A percentile compares a stretch with the other conserved stretches of the same genome.
These are phyloP conservation scores for Neoboletus brunneissimus DNA, from an alignment of 768 basidiomycete genomes.

Conservation along the genomic window DNA sequence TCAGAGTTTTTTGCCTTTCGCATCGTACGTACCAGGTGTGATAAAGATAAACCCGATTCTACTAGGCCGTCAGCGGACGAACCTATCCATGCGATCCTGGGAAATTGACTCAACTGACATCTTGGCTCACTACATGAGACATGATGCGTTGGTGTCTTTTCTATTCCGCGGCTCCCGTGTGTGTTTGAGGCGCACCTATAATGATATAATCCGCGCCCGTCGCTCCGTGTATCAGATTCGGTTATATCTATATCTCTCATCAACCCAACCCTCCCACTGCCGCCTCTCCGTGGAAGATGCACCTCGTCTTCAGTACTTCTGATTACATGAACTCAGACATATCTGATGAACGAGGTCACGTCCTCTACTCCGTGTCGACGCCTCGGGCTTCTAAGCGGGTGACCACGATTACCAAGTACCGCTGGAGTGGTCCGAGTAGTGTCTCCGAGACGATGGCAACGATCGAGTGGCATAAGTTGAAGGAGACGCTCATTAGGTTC, in stretches of 20 bases:
- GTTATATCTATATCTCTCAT: neutral
- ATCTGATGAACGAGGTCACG: constrained; percentile 16
- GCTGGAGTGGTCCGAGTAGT: constrained; percentile 18
- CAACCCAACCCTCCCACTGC: neutral
- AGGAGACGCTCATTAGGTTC: constrained; percentile 29
- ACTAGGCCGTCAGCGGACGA: neutral
- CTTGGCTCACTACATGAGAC: constrained; percentile 14
- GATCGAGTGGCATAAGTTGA: constrained; percentile 34
- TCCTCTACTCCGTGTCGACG: constrained; percentile 23
- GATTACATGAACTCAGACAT: constrained; percentile 21
- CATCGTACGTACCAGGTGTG: neutral
- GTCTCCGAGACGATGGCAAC: constrained; percentile 31
- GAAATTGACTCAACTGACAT: constrained; percentile 6
- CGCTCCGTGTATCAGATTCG: neutral
- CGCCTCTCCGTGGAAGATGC: constrained; percentile 9
- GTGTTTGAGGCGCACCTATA: neutral
- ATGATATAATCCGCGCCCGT: neutral
- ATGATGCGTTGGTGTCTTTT: neutral
- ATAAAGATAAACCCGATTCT: neutral
- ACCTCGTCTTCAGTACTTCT: constrained; percentile 20
- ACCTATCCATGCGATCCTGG: neutral
- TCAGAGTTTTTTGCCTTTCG: too few relatives aligned
- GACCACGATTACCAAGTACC: constrained; percentile 26
- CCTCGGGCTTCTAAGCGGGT: constrained; percentile 10
- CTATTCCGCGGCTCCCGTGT: neutral